Base-by-base conservation (phyloP, 1,284 basidiomycete species). In the Ustilago shanxiensis region DNA sequence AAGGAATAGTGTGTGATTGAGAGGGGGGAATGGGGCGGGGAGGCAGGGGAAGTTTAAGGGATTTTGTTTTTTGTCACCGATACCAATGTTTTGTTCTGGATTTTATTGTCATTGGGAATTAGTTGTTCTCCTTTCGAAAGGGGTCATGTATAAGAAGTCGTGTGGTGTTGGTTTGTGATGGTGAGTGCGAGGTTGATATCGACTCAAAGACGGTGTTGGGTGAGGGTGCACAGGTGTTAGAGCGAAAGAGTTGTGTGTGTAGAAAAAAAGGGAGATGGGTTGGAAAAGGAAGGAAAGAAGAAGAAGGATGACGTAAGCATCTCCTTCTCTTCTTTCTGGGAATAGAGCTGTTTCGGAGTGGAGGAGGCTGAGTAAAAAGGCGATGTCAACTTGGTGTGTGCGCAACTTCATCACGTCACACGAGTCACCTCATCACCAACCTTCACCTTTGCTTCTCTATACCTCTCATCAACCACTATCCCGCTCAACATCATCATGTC, bases 401-500 rank as follows among this genome's bases (percentile, higher is more conserved):
- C 47, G 20, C 47, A n/a, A 6, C 3, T 7, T 26, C 7, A 45
- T 13, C 45, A 49, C 45, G 47, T 49, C 26, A 49, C 47, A 49
- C 47, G 44, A 45, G 44, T 20, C 4, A 20, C 5, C 22, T 20
- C 18, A 20, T 20, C n/a, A n/a, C n/a, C n/a, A n/a, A n/a, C n/a
- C n/a, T 20, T 26, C 26, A 29, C 5, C 14, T n/a, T n/a, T 8
- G 18, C 47, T 49, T 29, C 47, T 26, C 28, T 18, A 45, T 18
- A 24, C 11, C 26, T 16, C 9, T 8, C 14, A 28, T 26, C 20
- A 49, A 14, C n/a, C 41, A 44, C 41, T 26, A n/a, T 49, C 24
- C 14, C 3, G 10, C 51, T 22, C 29, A 29, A 33, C 26, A 22
- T 11, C 64, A 69, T n/a, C 9, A 77, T 77, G 75, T 69, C 69